Evolutionary conservation across 1,284 basidiomycete genomes (phyloP).

Genomic region (Rhodotorula sp.): DNA sequence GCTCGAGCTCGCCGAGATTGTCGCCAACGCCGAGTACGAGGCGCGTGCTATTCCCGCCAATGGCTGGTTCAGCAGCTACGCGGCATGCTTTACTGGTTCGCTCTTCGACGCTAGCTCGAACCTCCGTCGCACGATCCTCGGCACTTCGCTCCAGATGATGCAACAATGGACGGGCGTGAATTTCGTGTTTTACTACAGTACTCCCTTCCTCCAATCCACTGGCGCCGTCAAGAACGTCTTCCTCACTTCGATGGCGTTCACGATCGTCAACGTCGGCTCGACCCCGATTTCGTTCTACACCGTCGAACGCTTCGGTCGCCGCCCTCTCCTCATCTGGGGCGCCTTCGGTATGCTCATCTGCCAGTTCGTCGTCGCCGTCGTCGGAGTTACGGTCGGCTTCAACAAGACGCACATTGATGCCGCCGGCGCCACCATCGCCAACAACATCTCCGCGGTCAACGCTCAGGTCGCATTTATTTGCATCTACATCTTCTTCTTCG

Average conservation of each 20-base stretch:
- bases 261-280: constrained; percentile 46
- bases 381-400: constrained; percentile 42
- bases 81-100: constrained; percentile 40
- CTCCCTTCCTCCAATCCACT: constrained; percentile 38
- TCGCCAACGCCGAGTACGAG: constrained; percentile 44
- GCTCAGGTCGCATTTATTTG: constrained; percentile 46
- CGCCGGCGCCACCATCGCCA: constrained; percentile 28
- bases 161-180: constrained; percentile 47
- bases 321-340: constrained; percentile 61
- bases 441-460: constrained; percentile 43
- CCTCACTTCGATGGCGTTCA: constrained; percentile 49
- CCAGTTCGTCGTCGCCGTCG: constrained; percentile 46
- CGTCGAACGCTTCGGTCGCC: constrained; percentile 46
- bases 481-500: constrained; percentile 47
- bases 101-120: constrained; percentile 40
- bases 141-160: constrained; percentile 45
- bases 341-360: constrained; percentile 63
- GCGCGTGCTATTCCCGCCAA: constrained; percentile 31
- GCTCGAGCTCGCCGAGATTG: constrained; percentile 42
- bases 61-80: constrained; percentile 33
- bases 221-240: constrained; percentile 42
- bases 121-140: constrained; percentile 44
- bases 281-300: constrained; percentile 48
- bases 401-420: constrained; percentile 32
- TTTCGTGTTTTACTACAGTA: constrained; percentile 37